These are phyloP conservation scores for Tulasnella sp. DNA, from an alignment of 768 basidiomycete species.

Conservation along the genomic window DNA sequence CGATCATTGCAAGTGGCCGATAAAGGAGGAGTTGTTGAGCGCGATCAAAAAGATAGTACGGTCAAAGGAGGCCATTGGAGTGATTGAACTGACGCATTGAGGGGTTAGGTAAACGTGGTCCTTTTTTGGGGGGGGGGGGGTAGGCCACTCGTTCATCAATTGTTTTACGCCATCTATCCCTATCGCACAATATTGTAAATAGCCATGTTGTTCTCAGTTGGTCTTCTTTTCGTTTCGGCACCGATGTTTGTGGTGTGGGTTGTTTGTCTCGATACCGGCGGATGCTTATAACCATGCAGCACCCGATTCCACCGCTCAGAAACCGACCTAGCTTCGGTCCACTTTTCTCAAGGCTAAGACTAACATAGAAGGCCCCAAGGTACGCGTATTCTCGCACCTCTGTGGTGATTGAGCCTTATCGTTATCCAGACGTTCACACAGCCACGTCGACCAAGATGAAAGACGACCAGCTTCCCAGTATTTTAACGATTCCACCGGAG, in stretches of 20 bases:
- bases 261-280: not conserved
- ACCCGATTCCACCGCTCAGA: not conserved
- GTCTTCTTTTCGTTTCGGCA: not conserved
- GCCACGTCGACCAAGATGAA: not conserved
- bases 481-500: not conserved
- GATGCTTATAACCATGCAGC: too few species aligned
- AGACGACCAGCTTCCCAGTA: not conserved
- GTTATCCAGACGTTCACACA: not conserved
- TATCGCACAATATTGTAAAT: too few species aligned
- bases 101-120: too few species aligned
- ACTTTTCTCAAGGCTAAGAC: too few species aligned
- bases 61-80: not conserved
- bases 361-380: not conserved
- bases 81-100: not conserved
- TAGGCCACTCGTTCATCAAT: too few species aligned
- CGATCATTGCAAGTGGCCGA: not conserved
- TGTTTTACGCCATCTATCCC: too few species aligned
- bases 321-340: too few species aligned
- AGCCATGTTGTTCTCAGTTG: too few species aligned
- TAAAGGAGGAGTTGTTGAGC: not conserved
- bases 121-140: too few species aligned
- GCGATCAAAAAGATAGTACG: not conserved
- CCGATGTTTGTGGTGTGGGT: not conserved
- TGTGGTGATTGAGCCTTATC: not conserved
- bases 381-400: not conserved